Evolutionary conservation across 106 monocot genomes (phyloP).

Genomic region (Phalaenopsis aphrodite): DNA sequence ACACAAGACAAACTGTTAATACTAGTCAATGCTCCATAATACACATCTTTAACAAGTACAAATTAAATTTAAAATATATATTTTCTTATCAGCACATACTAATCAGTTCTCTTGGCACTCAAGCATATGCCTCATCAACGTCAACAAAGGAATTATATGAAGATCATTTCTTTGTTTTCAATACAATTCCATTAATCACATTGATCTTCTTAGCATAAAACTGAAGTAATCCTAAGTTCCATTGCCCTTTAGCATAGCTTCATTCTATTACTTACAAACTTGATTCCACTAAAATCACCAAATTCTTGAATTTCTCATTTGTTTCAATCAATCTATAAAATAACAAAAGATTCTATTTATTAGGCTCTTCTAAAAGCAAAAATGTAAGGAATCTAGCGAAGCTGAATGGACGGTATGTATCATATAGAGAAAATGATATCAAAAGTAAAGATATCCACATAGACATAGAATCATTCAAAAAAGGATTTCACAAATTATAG

Average conservation of each 20-base stretch:
- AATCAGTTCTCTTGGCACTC: too few relatives aligned
- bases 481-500: not conserved
- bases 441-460: not conserved
- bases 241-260: not conserved
- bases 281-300: not conserved
- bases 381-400: not conserved
- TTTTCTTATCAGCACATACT: too few relatives aligned
- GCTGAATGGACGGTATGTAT: not conserved
- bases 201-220: not conserved
- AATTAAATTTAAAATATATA: not conserved
- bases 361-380: not conserved
- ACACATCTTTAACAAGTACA: not conserved
- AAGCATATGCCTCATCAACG: too few relatives aligned
- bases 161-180: not conserved
- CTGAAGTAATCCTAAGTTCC: not conserved
- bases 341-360: not conserved
- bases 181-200: not conserved
- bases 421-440: not conserved
- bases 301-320: not conserved
- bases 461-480: not conserved
- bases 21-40: not conserved
- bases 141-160: not conserved
- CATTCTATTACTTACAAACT: not conserved
- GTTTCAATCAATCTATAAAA: not conserved
- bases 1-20: not conserved